Evolutionary conservation across 192 early-diverging fungal genomes (phyloP), one percentile per base, ranked within the genome.

Genomic region (Podila horticola): DNA sequence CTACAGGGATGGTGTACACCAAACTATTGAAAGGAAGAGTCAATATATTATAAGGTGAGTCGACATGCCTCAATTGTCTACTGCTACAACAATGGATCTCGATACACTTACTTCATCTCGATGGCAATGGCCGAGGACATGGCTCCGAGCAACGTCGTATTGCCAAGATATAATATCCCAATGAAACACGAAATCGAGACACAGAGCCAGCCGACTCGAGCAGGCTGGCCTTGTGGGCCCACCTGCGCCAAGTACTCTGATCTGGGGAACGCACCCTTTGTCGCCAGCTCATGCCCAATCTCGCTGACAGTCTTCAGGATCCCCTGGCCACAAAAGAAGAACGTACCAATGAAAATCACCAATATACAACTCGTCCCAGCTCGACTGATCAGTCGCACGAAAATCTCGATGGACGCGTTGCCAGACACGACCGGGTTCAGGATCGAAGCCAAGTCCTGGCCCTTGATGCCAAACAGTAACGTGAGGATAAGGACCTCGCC

Each of bases 241-340:
- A 72, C 49, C 19, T 79, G 20, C 0, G 69, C 61, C 22, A 72
- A 20, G 31, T 67, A 79, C 64, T 71, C 28, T 7, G 75, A 71
- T 20, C 63, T 71, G 4, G 75, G 75, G 24, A 79, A 67, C 4
- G 69, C 69, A 19, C 65, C 75, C 7, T 49, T 72, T 5, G 50
- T 17, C 4, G 75, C 75, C 8, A 79, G 24, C 48, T 79, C 75
- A 3, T 55, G 65, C 26, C 75, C 75, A 34, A 79, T 58, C 59
- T 65, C 34, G 30, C 75, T 72, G 61, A 57, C 59, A 8, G 75
- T 64, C 24, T 52, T 71, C 19, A 72, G n/a, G 3, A 79, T 22
- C 17, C 65, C 69, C 29, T 79, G 75, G 20, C 75, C 75, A 71
- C 75, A 72, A 67, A 79, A 67, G 59, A 79, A 79, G 64, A 79